These are phyloP conservation scores for Chlamydomonas sphaeroides DNA, from an alignment of 139 green algal genomes.

Conservation along the genomic window DNA sequence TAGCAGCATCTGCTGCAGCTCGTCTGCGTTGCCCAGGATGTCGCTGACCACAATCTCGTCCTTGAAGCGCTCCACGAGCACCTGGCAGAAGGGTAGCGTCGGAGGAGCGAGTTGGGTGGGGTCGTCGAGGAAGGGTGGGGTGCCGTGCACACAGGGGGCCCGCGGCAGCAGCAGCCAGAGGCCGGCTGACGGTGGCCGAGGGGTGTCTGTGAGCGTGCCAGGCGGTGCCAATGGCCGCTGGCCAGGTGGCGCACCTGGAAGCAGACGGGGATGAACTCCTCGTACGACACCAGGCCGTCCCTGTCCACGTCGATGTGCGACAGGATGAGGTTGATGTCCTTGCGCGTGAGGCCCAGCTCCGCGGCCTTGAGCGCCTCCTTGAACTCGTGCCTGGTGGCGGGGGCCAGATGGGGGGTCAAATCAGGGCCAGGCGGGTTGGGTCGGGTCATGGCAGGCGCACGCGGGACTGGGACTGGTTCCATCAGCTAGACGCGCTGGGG, in stretches of 20 bases:
- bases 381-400: constrained; percentile 55
- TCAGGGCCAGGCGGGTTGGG: too few species aligned
- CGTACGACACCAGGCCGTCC: constrained; percentile 48
- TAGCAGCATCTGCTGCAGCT: constrained; percentile 58
- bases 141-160: too few species aligned
- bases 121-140: too few species aligned
- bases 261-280: constrained; percentile 64
- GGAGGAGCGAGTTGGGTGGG: too few species aligned
- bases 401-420: background rate
- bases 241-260: constrained; percentile 49
- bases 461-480: too few species aligned
- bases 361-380: constrained; percentile 61
- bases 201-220: too few species aligned
- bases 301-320: constrained; percentile 52
- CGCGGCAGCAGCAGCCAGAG: too few species aligned
- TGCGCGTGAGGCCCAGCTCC: constrained; percentile 68
- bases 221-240: too few species aligned
- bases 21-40: constrained; percentile 60
- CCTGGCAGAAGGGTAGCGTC: constrained; percentile 1
- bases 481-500: too few species aligned
- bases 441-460: too few species aligned
- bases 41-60: constrained; percentile 57
- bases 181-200: too few species aligned
- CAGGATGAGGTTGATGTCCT: constrained; percentile 72
- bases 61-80: constrained; percentile 55